Conservation (phyloP, 768 basidiomycete genomes). For the Russula griseocarnosa region DNA sequence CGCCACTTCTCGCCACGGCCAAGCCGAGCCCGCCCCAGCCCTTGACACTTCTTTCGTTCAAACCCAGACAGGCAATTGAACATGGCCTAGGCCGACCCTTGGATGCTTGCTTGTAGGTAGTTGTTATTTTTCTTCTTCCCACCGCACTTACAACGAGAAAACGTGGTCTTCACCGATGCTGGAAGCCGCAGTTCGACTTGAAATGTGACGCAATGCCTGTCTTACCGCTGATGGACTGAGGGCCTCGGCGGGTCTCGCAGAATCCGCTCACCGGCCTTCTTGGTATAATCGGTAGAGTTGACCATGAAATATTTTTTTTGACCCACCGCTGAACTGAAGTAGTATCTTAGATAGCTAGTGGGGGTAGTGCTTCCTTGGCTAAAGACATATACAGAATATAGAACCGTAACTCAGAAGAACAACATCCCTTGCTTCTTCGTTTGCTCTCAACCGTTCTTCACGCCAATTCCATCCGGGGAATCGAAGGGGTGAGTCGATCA, state of each 20-base stretch:
- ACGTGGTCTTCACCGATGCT: neutral
- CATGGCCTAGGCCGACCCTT: neutral
- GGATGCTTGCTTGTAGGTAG: neutral
- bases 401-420: neutral
- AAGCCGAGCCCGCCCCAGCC: constrained; percentile 16
- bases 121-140: neutral
- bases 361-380: neutral
- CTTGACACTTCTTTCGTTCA: neutral
- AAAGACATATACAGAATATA: neutral
- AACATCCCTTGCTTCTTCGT: neutral
- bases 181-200: neutral
- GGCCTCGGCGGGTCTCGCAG: neutral
- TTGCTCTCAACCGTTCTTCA: neutral
- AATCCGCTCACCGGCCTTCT: neutral
- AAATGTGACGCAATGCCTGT: constrained; percentile 9
- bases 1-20: constrained; percentile 15
- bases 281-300: neutral
- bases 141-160: neutral
- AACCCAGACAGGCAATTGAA: neutral
- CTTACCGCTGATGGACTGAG: neutral
- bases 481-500: neutral
- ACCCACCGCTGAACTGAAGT: neutral
- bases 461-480: neutral
- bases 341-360: neutral
- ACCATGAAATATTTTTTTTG: neutral